These are phyloP conservation scores for Amoebophrya sp. DNA, from an alignment of 169 alveolate genomes.

Conservation along the genomic window DNA sequence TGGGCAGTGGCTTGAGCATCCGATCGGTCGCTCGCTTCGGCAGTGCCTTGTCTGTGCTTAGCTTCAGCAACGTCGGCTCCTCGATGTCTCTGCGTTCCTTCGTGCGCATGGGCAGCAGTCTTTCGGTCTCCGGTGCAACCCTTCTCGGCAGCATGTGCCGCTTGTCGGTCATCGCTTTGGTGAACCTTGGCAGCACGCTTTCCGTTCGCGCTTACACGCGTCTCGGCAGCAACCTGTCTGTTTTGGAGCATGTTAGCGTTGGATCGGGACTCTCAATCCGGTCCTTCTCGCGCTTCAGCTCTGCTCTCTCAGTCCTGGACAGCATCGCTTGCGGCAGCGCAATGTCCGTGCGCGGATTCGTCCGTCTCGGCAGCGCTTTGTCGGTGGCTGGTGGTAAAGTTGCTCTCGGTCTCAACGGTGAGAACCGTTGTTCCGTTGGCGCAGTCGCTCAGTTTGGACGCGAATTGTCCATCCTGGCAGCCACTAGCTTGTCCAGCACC, in stretches of 20 bases:
- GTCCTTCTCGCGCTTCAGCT: neutral
- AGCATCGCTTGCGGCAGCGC: neutral
- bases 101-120: slow-evolving; percentile 16
- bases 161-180: neutral
- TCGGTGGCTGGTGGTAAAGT: neutral
- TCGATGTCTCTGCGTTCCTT: neutral
- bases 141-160: neutral
- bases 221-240: slow-evolving; percentile 26
- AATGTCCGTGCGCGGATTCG: neutral
- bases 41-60: slow-evolving; percentile 8
- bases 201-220: neutral
- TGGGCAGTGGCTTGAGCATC: neutral
- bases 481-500: neutral
- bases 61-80: neutral
- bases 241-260: neutral
- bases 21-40: slow-evolving; percentile 29
- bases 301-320: slow-evolving; percentile 31
- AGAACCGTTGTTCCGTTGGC: neutral
- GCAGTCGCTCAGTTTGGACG: neutral
- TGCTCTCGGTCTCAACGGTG: neutral
- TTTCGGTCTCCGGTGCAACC: neutral
- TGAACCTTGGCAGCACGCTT: neutral
- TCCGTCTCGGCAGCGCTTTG: slow-evolving; percentile 29
- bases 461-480: neutral
- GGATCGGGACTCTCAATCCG: neutral